Percentiles rank a stretch among this genome's conserved stretches.
These are phyloP conservation scores for Cruciata laevipes DNA, from an alignment of 257 asterid genomes.

Conservation along the genomic window DNA sequence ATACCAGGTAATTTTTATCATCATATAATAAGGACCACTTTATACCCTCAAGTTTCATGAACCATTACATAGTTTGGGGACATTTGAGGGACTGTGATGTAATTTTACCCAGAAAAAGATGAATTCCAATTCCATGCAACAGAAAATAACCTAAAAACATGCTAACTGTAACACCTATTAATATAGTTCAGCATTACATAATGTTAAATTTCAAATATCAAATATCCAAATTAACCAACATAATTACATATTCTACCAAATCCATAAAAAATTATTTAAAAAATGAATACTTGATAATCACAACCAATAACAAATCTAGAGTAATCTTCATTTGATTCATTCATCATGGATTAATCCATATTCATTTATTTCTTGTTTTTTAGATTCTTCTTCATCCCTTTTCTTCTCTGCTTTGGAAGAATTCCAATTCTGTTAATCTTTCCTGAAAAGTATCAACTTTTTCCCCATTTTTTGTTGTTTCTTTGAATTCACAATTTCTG, in stretches of 20 bases:
- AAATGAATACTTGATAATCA: neutral
- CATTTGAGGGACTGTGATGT: neutral
- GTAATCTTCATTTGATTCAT: neutral
- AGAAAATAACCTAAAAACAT: neutral
- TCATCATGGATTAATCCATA: neutral
- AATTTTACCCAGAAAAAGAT: neutral
- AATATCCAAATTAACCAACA: neutral
- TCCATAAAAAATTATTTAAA: neutral
- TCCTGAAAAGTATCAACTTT: neutral
- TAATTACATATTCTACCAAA: neutral
- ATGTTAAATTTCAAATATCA: too few species aligned
- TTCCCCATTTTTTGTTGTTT: neutral
- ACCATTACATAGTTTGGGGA: too few species aligned
- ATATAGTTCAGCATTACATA: neutral
- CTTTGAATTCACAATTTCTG: slow-evolving; percentile 6
- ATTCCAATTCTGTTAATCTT: slow-evolving; percentile 7
- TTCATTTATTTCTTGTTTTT: neutral
- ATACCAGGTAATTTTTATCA: too few species aligned
- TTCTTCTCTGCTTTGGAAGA: neutral
- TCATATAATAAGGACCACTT: too few species aligned
- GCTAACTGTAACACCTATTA: neutral
- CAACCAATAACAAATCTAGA: neutral
- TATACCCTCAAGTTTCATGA: too few species aligned
- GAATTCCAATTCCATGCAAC: neutral
- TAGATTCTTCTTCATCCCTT: neutral